Evolutionary conservation across 2,329 filamentous ascomycete genomes (phyloP), one percentile per base, ranked within the genome.

Genomic region (Penicillium verrucosum): DNA sequence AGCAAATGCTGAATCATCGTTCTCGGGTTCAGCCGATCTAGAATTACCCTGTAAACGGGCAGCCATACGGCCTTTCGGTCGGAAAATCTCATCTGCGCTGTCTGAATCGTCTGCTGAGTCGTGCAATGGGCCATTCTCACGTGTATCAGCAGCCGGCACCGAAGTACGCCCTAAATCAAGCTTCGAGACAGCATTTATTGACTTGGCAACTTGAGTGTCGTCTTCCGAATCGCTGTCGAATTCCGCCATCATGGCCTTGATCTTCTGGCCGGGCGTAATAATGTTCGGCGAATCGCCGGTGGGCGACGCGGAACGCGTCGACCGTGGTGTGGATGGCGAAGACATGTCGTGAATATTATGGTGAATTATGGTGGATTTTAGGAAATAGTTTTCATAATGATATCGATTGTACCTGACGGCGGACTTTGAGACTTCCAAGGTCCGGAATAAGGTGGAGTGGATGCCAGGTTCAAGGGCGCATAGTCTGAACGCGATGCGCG

Each of bases 31-130:
- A 6, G 49, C 18, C 11, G 30, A 21, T 12, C 38, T 30, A 3
- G 18, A 58, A 30, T 64, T 57, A 27, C 68, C 80, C 59, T 82
- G 80, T 81, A 91, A 85, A 50, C 84, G 80, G 16, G 87, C 81
- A 12, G 87, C 87, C 63, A 90, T 78, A 51, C 83, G 82, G 25
- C 87, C 87, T 53, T 82, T 81, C 0, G 88, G 88, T 43, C 81
- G 72, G 46, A 82, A 75, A 30, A 74, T 77, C 34, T 81, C 77
- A n/a, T 81, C 79, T 21, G 73, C 78, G 30, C 80, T 77, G 14
- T 81, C 79, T n/a, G 68, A 66, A n/a, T 69, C 37, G n/a, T 36
- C 68, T 16, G 66, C 66, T 0, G 63, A 62, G 27, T 68, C 70
- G 18, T 60, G 54, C 8, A 58, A 57, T 5, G 48, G 44, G 32